Evolutionary conservation across 2,329 filamentous ascomycete species (phyloP).

Genomic region (Pestalotiopsis sp.): DNA sequence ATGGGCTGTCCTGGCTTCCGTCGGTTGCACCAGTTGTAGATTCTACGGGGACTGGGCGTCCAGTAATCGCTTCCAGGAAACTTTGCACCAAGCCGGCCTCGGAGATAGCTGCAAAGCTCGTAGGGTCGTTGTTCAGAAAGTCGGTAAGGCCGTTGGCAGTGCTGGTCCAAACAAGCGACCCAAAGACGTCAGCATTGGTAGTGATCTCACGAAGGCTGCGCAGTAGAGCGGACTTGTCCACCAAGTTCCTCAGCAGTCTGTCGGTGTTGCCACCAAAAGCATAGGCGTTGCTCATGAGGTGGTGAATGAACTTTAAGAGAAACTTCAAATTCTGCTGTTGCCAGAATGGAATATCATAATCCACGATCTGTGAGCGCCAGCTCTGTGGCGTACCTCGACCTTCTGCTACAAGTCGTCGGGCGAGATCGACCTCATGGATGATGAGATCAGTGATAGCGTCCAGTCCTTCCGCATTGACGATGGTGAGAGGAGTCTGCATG

Average conservation of each 20-base stretch:
- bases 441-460: constrained; percentile 90
- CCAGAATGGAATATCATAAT: constrained; percentile 92
- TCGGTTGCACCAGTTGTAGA: constrained; percentile 32
- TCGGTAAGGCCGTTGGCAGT: constrained; percentile 89
- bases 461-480: constrained; percentile 82
- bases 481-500: constrained; percentile 79
- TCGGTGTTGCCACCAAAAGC: constrained; percentile 79
- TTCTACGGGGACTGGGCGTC: constrained; percentile 45
- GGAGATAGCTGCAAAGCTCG: constrained; percentile 92
- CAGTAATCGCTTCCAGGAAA: constrained; percentile 80
- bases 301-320: constrained; percentile 93
- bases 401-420: constrained; percentile 65
- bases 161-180: constrained; percentile 94
- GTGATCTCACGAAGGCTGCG: constrained; percentile 80
- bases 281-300: constrained; percentile 83
- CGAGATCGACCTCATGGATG: constrained; percentile 73
- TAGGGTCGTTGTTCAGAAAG: constrained; percentile 98
- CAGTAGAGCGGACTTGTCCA: constrained; percentile 87
- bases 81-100: constrained; percentile 90
- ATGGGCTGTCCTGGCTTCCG: constrained; percentile 40
- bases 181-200: constrained; percentile 77
- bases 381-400: constrained; percentile 71
- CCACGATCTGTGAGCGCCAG: constrained; percentile 80
- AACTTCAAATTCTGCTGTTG: constrained; percentile 93
- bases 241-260: constrained; percentile 85